A percentile compares a stretch with the other conserved stretches of the same genome.
These are phyloP conservation scores for Lodderomyces orthopsilosis DNA, from an alignment of 1,139 yeast species.

Conservation along the genomic window DNA sequence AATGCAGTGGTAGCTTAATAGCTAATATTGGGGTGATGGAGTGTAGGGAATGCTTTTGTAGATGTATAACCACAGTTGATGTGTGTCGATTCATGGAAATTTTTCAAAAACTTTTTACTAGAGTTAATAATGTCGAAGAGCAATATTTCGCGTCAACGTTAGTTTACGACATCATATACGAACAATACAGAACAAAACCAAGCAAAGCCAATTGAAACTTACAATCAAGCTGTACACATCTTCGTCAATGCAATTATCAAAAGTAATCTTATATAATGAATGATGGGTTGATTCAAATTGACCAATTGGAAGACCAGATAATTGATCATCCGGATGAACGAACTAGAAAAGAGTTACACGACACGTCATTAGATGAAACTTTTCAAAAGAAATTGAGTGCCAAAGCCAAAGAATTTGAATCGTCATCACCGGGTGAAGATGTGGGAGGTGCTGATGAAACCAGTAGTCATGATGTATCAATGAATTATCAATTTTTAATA, in stretches of 20 bases:
- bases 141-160: too few relatives aligned
- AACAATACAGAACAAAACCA: too few relatives aligned
- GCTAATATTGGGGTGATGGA: too few relatives aligned
- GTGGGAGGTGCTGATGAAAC: slow-evolving; percentile 7
- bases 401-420: slow-evolving; percentile 38
- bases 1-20: too few relatives aligned
- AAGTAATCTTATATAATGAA: slow-evolving; percentile 2
- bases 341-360: slow-evolving; percentile 30
- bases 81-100: too few relatives aligned
- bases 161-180: too few relatives aligned
- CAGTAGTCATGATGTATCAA: slow-evolving; percentile 4
- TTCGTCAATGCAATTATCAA: background rate
- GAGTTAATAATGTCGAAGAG: too few relatives aligned
- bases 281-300: slow-evolving; percentile 20
- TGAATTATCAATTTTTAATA: slow-evolving; percentile 28
- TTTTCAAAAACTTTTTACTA: too few relatives aligned
- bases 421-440: slow-evolving; percentile 12
- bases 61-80: background rate
- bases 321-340: slow-evolving; percentile 46
- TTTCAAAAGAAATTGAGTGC: slow-evolving; percentile 46
- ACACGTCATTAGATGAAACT: slow-evolving; percentile 40
- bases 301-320: slow-evolving; percentile 44
- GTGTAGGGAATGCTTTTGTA: background rate
- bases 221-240: too few relatives aligned
- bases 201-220: background rate